Evolutionary conservation across 768 basidiomycete species (phyloP), one percentile per base, ranked within the genome.

Genomic region (Pleurotus eryngii): DNA sequence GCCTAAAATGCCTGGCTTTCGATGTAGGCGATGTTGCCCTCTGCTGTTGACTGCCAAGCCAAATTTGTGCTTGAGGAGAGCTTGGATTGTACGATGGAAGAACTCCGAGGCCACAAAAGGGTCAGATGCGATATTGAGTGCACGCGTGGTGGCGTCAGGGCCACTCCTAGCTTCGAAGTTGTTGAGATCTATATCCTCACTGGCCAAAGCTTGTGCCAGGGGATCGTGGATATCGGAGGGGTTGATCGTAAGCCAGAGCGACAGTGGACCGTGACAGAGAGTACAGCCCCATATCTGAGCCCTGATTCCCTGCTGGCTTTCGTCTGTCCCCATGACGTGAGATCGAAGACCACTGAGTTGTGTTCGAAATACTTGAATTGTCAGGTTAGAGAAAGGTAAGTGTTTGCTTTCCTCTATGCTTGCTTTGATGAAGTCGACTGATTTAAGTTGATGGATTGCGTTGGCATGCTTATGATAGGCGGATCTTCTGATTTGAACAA

Each of bases 151-250:
- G 48, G 40, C 46, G n/a, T 60, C 55, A 0, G 74, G 73, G 1
- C 72, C 70, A 1, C 43, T 24, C 0, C 56, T 61, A 0, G 20
- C 8, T 0, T 58, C 1, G 35, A 74, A 74, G 0, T 49, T 8
- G 49, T 78, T 72, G 38, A 78, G 53, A 46, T 77, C 66, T 7
- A 78, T 75, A 0, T 72, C 54, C 15, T 68, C 66, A 0, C 76
- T 72, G 0, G 69, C 68, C n/a, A 77, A 67, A 0, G 77, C 62
- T 48, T 76, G 74, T 0, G 66, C 67, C 6, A 76, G 57, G 0
- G 74, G 75, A 49, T 75, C 69, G 43, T 72, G 63, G 0, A 68
- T 51, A 53, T 76, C 70, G 4, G 48, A 49, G 1, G 68, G 69
- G 46, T 73, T 75, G 11, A 76, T 65, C 0, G 73, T 76, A 11